These are phyloP conservation scores for Vicia villosa DNA, from an alignment of 306 rosid genomes.

Conservation along the genomic window DNA sequence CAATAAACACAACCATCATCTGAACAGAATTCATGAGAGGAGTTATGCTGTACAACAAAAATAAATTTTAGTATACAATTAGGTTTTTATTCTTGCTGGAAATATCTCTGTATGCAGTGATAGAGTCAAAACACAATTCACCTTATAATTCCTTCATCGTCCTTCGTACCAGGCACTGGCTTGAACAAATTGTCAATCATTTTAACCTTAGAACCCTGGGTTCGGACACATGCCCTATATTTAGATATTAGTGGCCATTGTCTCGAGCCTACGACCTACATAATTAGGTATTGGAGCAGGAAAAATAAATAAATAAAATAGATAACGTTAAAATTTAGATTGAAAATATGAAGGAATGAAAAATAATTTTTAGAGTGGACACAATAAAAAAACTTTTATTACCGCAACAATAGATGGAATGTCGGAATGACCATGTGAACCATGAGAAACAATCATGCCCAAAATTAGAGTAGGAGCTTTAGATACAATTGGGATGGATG, in stretches of 20 bases:
- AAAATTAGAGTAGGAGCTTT: conserved; percentile 77
- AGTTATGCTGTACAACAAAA: too few species aligned
- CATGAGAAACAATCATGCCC: conserved; percentile 98
- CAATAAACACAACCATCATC: neutral
- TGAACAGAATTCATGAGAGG: too few species aligned
- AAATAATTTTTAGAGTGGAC: neutral
- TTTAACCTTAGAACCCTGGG: conserved; percentile 81
- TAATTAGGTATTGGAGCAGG: conserved; percentile 2
- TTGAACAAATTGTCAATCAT: conserved; percentile 88
- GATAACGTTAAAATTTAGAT: neutral
- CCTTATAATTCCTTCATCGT: conserved; percentile 96
- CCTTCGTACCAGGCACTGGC: conserved; percentile 53
- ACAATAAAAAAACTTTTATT: neutral
- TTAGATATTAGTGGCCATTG: conserved; percentile 91
- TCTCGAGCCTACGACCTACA: conserved; percentile 87
- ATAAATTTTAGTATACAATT: too few species aligned
- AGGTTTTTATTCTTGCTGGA: too few species aligned
- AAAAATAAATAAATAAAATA: neutral
- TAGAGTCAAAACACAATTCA: too few species aligned
- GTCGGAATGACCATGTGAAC: conserved; percentile 93
- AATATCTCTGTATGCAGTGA: too few species aligned
- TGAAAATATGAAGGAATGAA: too few species aligned
- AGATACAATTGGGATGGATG: conserved; percentile 78
- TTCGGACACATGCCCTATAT: conserved; percentile 83
- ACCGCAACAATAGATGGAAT: conserved; percentile 96